Base-by-base conservation (phyloP, 2,329 filamentous ascomycete genomes). In the Pseudohalonectria lignicola region DNA sequence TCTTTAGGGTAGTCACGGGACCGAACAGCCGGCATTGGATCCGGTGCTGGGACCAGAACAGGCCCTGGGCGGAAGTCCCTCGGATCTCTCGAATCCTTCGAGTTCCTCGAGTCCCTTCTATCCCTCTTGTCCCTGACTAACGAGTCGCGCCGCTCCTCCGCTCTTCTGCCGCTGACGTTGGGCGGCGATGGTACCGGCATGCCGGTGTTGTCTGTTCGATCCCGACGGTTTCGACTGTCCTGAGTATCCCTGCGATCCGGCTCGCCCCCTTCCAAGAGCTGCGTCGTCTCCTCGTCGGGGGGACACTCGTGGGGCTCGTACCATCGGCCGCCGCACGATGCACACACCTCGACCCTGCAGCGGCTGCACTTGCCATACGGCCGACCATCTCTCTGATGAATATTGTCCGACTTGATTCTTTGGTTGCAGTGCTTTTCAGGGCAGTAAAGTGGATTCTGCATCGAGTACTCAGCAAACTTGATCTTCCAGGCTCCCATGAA, bases 401-500 rank as follows among this genome's bases (percentile, higher is more conserved):
- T 80, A 49, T 82, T 69, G 16, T 69, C 71, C 3, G 85, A 83
- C 49, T 76, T 79, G 56, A 94, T 88, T 81, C 80, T 86, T 53
- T 84, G 75, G 19, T 82, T 82, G 50, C 87, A 94, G 31, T 71
- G 70, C 37, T 70, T 69, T 2, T 68, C 69, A 1, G 86, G 83
- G 48, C 87, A 94, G 56, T 90, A 90, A 26, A 88, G 67, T 32
- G 82, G 76, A 52, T 85, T 84, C 36, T 72, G 74, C 1, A 80
- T 79, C 4, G 81, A 80, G 49, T 76, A 85, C 53, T 93, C 84
- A 48, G 78, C 67, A 51, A 80, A 92, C 51, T 86, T 90, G 41
- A 71, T 72, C 54, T 92, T 90, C 85, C 86, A 94, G 1, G 66
- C 67, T 46, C 68, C 75, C 61, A 92, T 90, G 66, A 92, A 90